phyloP scores from a whole-genome alignment of 2,329 filamentous ascomycete species.

The Curvularia eragrostidis region DNA sequence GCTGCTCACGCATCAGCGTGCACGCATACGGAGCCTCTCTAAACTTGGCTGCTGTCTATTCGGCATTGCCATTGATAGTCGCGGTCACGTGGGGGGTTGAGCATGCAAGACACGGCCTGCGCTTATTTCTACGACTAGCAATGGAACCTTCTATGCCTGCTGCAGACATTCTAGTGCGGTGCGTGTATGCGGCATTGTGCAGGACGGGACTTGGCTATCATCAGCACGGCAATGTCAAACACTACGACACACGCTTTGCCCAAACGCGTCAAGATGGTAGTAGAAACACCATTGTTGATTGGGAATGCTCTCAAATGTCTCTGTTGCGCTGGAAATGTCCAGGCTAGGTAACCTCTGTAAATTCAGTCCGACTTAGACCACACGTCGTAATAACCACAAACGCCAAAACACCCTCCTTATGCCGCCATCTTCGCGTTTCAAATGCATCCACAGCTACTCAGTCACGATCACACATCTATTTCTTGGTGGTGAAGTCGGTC shows the following conservation, averaged over 20 bases:
- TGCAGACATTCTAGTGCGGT: conserved; percentile 1
- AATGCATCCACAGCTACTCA: not conserved
- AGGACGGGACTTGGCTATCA: not conserved
- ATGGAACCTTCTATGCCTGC: not conserved
- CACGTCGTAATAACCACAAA: not conserved
- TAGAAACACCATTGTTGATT: not conserved
- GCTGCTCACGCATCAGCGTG: not conserved
- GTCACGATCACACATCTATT: conserved; percentile 30
- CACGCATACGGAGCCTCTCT: not conserved
- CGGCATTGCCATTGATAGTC: not conserved
- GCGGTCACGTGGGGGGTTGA: not conserved
- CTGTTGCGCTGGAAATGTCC: not conserved
- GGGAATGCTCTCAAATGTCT: not conserved
- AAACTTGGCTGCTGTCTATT: not conserved
- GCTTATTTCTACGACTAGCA: not conserved
- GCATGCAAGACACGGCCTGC: not conserved
- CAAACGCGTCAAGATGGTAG: not conserved
- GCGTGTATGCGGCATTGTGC: not conserved
- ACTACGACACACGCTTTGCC: not conserved
- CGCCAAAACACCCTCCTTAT: conserved; percentile 21
- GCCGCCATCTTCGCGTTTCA: conserved; percentile 9
- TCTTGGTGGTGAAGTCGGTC: conserved; percentile 84
- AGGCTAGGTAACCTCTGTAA: not conserved
- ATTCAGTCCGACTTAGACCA: not conserved
- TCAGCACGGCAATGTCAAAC: not conserved